Evolutionary conservation across 78 protist species (phyloP).

Genomic region (Dictyostelium firmibasis): DNA sequence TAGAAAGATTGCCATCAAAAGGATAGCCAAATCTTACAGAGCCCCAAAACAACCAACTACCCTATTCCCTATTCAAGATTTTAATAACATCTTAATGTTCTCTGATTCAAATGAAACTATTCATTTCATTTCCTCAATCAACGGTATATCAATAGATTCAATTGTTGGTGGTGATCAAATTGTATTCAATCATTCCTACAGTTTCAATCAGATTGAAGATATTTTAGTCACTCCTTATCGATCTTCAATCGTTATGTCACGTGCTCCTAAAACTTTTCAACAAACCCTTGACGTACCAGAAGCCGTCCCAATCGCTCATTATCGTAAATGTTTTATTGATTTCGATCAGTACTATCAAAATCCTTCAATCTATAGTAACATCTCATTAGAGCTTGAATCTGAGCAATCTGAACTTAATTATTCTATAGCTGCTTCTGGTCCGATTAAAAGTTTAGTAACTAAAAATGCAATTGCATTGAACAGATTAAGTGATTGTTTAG

Average conservation of each 20-base stretch:
- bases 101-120: neutral
- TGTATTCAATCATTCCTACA: neutral
- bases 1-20: neutral
- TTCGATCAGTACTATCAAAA: neutral
- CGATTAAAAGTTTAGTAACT: neutral
- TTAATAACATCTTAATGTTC: neutral
- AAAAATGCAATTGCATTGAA: conserved; percentile 6
- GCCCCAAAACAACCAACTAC: neutral
- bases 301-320: neutral
- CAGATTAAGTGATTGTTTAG: too few relatives aligned
- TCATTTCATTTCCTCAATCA: neutral
- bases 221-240: neutral
- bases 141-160: neutral
- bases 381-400: neutral
- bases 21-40: conserved; percentile 11
- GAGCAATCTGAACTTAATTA: neutral
- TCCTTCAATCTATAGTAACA: neutral
- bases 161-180: conserved; percentile 7
- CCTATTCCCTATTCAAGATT: conserved; percentile 19
- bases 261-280: conserved; percentile 48
- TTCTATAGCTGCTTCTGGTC: neutral
- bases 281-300: conserved; percentile 43
- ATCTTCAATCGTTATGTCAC: neutral
- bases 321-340: neutral
- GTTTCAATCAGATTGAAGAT: too few relatives aligned